Evolutionary conservation across 129 eudicot species (phyloP), one percentile per base, ranked within the genome.

Genomic region (Centrapalus pauciflorus): DNA sequence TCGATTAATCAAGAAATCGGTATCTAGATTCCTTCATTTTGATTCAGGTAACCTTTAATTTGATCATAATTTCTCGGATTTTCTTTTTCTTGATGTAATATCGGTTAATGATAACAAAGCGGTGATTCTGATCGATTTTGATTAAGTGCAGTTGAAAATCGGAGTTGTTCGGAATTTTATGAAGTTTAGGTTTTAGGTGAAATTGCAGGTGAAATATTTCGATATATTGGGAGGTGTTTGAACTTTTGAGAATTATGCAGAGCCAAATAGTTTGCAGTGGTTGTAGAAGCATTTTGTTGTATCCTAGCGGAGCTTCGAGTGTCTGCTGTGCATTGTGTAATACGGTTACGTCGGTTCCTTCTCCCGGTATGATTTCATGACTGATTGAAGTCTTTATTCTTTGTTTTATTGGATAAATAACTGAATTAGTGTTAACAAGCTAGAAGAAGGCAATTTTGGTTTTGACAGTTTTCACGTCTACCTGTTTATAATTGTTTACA

Each of bases 281-380:
- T 23, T 90, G 97, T 38, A 77, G 97, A 67, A 90, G 84, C 60
- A 79, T 82, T 25, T 85, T 90, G 73, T 50, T 90, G 14, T 90
- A 83, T 55, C 95, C 97, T 7, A 82, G 91, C 80, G 97, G 95
- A 74, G 97, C 97, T 73, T 51, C 88, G 2, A 90, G 81, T 70
- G 95, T 90, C 41, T 80, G 95, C 23, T 90, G 97, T 50, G 83
- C 97, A 3, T 35, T 86, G 11, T 86, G 88, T 72, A 77, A 80
- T 75, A 61, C 69, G 2, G 70, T 86, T 40, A 80, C 82, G 50
- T 40, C 84, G 19, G 78, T 80, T 32, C 88, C 73, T n/a, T 77
- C 83, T 40, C 55, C 76, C 51, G 87, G 87, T 84, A 71, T 62
- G 7, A 26, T 48, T 48, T 55, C 16, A 13, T 45, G 13, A 41